Evolutionary conservation across 768 basidiomycete species (phyloP).

Genomic region (Phlegmacium glaucopus): DNA sequence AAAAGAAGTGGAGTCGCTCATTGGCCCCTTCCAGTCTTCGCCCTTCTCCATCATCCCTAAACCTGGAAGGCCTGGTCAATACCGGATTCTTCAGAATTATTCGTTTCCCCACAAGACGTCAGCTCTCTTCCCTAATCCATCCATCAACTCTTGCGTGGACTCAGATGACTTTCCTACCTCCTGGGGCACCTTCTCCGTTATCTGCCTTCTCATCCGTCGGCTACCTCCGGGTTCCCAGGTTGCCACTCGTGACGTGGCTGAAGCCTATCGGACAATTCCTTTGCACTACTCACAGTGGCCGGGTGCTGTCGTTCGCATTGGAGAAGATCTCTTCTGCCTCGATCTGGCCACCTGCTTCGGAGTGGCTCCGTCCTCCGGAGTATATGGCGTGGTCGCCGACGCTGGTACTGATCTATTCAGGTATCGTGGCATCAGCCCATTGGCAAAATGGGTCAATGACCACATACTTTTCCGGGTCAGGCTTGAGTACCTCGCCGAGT

Average conservation of each 20-base stretch:
- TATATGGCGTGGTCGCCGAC: constrained; percentile 22
- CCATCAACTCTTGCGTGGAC: constrained; percentile 28
- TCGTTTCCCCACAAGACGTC: constrained; percentile 21
- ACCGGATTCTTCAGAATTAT: constrained; percentile 30
- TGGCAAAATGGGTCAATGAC: constrained; percentile 31
- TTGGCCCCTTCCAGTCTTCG: constrained; percentile 36
- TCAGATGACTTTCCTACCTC: constrained; percentile 34
- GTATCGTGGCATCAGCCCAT: constrained; percentile 21
- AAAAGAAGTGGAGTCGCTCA: constrained; percentile 14
- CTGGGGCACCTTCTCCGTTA: constrained; percentile 37
- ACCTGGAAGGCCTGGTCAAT: constrained; percentile 21
- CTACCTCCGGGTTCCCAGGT: constrained; percentile 36
- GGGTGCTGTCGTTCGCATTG: constrained; percentile 22
- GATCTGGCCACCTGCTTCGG: constrained; percentile 25
- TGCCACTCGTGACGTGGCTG: constrained; percentile 30
- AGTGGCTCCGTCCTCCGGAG: constrained; percentile 11
- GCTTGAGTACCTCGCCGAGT: constrained; percentile 13
- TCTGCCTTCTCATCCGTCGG: constrained; percentile 21
- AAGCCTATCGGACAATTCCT: constrained; percentile 35
- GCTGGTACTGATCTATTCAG: constrained; percentile 20
- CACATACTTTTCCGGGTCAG: constrained; percentile 26
- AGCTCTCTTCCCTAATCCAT: constrained; percentile 1
- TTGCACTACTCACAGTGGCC: constrained; percentile 36
- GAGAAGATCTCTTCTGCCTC: constrained; percentile 16
- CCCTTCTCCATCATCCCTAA: constrained; percentile 34